These are phyloP conservation scores for Camelina laxa DNA, from an alignment of 345 rosid genomes.

Conservation along the genomic window DNA sequence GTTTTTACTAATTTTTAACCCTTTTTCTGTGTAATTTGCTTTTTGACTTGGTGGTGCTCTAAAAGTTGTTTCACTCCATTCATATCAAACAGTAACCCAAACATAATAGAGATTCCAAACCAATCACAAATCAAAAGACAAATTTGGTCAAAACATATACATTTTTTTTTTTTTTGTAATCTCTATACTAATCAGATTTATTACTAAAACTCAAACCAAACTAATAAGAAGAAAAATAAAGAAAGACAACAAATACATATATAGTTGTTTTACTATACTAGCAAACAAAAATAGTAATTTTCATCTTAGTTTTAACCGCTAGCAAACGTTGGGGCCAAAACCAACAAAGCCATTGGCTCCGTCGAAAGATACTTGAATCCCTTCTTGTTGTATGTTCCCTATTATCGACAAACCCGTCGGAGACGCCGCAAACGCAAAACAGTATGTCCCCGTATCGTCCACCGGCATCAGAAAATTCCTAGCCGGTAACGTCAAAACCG, in stretches of 20 bases:
- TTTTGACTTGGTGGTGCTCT: conserved; percentile 38
- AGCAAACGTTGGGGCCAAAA: conserved; percentile 92
- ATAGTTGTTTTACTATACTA: conserved; percentile 17
- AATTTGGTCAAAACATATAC: conserved; percentile 41
- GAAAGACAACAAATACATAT: conserved; percentile 26
- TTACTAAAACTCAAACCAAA: conserved; percentile 23
- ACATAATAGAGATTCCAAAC: conserved; percentile 24
- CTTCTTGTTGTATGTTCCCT: conserved; percentile 97
- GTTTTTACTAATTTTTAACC: conserved; percentile 10
- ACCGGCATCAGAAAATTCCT: conserved; percentile 90
- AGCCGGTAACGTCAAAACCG: conserved; percentile 83
- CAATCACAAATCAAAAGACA: conserved; percentile 24
- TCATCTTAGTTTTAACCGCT: conserved; percentile 19
- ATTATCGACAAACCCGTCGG: conserved; percentile 78
- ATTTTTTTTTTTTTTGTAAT: conserved; percentile 31
- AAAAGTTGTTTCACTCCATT: conserved; percentile 19
- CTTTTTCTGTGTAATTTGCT: conserved; percentile 33
- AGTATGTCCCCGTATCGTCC: conserved; percentile 81
- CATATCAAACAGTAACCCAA: conserved; percentile 10
- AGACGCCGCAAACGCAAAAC: conserved; percentile 89
- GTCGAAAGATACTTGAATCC: conserved; percentile 90
- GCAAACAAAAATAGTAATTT: conserved; percentile 33
- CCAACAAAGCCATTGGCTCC: conserved; percentile 95
- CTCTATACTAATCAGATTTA: conserved; percentile 38
- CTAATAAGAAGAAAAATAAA: conserved; percentile 9